Evolutionary conservation across 2,329 filamentous ascomycete genomes (phyloP), one percentile per base, ranked within the genome.

Genomic region (Colletotrichum liriopes): DNA sequence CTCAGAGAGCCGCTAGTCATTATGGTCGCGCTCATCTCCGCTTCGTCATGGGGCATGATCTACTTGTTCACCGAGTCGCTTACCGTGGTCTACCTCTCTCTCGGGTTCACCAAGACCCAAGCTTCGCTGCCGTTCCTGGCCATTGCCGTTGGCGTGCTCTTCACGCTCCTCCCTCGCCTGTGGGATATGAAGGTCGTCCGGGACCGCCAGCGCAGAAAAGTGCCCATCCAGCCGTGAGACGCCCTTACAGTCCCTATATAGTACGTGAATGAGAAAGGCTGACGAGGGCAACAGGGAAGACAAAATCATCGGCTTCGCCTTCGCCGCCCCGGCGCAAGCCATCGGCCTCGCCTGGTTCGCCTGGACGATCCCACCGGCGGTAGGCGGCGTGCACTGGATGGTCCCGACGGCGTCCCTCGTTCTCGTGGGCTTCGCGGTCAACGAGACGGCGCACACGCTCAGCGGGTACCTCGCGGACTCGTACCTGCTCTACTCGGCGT

Each of bases 21-120:
- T 47, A 77, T 82, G 49, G 79, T 84, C 14, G 79, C 85, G 0
- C 77, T 84, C 29, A 84, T 87, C 73, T 83, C 80, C 11, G 82
- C 82, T 11, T 77, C 83, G 20, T 81, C 82, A 8, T 85, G 83
- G 74, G 84, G 81, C 0, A 77, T 87, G n/a, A 82, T 87, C 35
- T 88, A 87, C 72, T 81, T 87, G 4, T 85, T 86, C 73, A 83
- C 85, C 0, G 84, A 86, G 77, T 80, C 83, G 0, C 74, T 87
- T 0, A 77, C 79, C 1, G 74, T 79, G 0, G 80, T 87, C 4
- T 87, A 85, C 74, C 66, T 78, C 39, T 77, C 78, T 5, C 75
- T 83, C 62, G 79, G 79, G 5, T 81, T 86, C 73, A 73, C 77
- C 3, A 65, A 72, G 2, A 74, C 79, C 1, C 75, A 82, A 5